Percentiles rank a stretch among this genome's conserved stretches.
Evolutionary conservation across 371 early-diverging fungal genomes (phyloP).

Genomic region (Apophysomyces elegans): DNA sequence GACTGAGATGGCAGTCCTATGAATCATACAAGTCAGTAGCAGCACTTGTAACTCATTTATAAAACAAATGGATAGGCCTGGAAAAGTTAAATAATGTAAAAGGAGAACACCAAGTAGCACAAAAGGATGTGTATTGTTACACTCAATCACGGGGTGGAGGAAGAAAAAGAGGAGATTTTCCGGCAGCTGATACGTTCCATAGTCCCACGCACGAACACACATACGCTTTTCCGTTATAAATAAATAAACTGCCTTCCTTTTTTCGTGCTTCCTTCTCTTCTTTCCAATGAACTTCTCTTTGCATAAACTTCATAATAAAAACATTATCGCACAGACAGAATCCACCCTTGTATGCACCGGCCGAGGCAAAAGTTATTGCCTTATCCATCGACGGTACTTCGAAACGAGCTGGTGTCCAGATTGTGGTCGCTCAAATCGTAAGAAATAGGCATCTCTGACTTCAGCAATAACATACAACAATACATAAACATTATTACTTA

Average conservation of each 20-base stretch:
- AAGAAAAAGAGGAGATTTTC: neutral
- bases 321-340: slow-evolving; percentile 8
- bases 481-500: neutral
- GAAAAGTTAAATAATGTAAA: too few species aligned
- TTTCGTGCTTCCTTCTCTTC: slow-evolving; percentile 4
- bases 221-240: neutral
- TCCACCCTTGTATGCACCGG: slow-evolving; percentile 14
- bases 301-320: slow-evolving; percentile 1
- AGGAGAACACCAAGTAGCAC: too few species aligned
- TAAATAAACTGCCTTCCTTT: neutral
- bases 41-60: too few species aligned
- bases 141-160: too few species aligned
- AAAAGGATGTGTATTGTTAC: too few species aligned
- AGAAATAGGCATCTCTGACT: neutral
- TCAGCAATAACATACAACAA: neutral
- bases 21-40: too few species aligned
- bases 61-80: too few species aligned
- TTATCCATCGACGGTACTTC: slow-evolving; percentile 42
- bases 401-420: slow-evolving; percentile 51
- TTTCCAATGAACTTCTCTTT: slow-evolving; percentile 7
- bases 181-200: too few species aligned
- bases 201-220: too few species aligned
- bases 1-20: too few species aligned
- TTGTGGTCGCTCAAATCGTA: slow-evolving; percentile 24
- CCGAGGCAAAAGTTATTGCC: slow-evolving; percentile 42